Percentiles rank a stretch among this genome's conserved stretches.
Evolutionary conservation across 225 moss, liverwort and hornwort species (phyloP).

Genomic region (Climacium dendroides): DNA sequence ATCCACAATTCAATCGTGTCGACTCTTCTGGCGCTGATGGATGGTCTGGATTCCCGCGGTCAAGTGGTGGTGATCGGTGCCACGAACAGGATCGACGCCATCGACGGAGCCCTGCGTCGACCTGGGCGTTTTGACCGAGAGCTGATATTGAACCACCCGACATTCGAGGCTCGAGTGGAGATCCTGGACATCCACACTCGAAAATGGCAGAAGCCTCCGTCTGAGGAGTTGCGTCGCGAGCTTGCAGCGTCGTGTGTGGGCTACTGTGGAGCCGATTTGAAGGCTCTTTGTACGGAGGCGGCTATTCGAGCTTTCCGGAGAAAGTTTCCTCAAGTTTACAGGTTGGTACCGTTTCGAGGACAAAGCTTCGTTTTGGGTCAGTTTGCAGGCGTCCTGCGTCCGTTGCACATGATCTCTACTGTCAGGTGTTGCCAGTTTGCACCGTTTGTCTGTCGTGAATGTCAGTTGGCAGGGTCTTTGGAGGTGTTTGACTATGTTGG

Average conservation of each 20-base stretch:
- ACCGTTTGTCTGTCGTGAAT: background rate
- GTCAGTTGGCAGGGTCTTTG: background rate
- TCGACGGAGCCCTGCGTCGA: background rate
- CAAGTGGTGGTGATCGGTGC: background rate
- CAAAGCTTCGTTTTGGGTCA: background rate
- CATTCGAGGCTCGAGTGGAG: background rate
- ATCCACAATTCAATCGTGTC: background rate
- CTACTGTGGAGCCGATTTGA: background rate
- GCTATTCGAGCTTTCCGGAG: background rate
- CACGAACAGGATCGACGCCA: background rate
- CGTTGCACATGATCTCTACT: background rate
- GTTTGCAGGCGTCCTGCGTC: background rate
- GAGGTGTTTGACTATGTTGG: background rate
- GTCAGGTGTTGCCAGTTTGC: background rate
- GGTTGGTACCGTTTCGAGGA: background rate
- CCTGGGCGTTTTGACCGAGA: background rate
- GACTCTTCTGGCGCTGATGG: background rate
- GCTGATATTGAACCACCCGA: background rate
- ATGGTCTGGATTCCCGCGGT: background rate
- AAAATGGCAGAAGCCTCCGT: background rate
- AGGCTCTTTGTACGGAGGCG: background rate
- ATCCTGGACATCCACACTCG: background rate
- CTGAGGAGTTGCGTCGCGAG: background rate
- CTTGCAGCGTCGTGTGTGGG: background rate
- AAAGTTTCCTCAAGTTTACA: background rate